Conservation (phyloP, 1,284 basidiomycete genomes). For the Sphaerobolus stellatus region DNA sequence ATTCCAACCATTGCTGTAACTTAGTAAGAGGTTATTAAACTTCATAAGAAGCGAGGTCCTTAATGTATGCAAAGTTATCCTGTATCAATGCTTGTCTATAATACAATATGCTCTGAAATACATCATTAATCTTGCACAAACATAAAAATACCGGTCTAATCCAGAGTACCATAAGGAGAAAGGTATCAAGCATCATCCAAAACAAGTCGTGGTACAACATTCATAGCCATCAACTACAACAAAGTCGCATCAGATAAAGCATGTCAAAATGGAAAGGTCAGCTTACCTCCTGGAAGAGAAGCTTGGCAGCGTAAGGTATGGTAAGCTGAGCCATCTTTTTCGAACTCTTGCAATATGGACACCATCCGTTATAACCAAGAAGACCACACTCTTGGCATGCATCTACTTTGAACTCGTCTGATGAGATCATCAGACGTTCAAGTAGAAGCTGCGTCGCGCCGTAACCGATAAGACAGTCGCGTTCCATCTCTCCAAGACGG, state of each 20-base stretch:
- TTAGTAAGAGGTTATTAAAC: too few species aligned
- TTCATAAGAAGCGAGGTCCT: too few species aligned
- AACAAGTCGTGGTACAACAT: conserved; percentile 83
- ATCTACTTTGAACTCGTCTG: conserved; percentile 95
- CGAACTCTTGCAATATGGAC: conserved; percentile 92
- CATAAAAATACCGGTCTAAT: too few species aligned
- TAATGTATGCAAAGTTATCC: too few species aligned
- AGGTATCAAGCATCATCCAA: conserved; percentile 76
- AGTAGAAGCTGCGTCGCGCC: conserved; percentile 95
- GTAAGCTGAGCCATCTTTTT: conserved; percentile 95
- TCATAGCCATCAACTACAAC: conserved; percentile 88
- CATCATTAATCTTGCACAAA: too few species aligned
- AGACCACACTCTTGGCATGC: conserved; percentile 94
- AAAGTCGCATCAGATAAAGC: neutral
- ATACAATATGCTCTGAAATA: too few species aligned
- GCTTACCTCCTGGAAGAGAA: conserved; percentile 93
- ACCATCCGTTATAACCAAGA: conserved; percentile 97
- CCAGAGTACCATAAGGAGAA: too few species aligned
- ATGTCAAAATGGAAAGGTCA: neutral
- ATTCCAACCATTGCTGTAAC: too few species aligned
- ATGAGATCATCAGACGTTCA: conserved; percentile 97
- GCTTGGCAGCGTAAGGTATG: conserved; percentile 97
- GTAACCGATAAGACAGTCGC: conserved; percentile 94
- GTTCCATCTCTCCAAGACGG: conserved; percentile 98
- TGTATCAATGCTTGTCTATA: too few species aligned